Percentiles rank a stretch among this genome's conserved stretches.
phyloP scores from a whole-genome alignment of 306 rosid species.

The Abrus precatorius region DNA sequence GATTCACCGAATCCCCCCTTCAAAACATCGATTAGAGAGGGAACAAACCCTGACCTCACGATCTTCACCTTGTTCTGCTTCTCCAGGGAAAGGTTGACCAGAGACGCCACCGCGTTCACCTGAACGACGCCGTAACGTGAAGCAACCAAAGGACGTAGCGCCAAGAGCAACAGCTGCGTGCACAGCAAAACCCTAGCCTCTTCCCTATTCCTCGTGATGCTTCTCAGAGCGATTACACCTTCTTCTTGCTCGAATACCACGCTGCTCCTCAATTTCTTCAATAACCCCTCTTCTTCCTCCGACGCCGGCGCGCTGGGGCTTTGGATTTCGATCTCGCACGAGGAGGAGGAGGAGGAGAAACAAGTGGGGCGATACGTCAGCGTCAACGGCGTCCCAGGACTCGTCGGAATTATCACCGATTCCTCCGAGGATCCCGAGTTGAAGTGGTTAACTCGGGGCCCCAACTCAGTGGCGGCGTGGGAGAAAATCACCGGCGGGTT shows the following conservation, averaged over 20 bases:
- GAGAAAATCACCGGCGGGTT: slow-evolving; percentile 69
- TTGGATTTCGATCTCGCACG: slow-evolving; percentile 60
- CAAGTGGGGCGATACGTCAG: slow-evolving; percentile 77
- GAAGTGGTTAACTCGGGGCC: slow-evolving; percentile 66
- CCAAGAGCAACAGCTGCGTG: slow-evolving; percentile 60
- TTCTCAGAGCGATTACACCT: slow-evolving; percentile 65
- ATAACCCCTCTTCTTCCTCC: slow-evolving; percentile 60
- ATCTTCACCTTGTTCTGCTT: slow-evolving; percentile 85
- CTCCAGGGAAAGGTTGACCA: slow-evolving; percentile 88
- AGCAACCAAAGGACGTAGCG: slow-evolving; percentile 53
- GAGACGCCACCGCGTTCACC: slow-evolving; percentile 76
- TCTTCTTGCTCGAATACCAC: slow-evolving; percentile 81
- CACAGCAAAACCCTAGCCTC: slow-evolving; percentile 70
- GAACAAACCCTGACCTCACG: slow-evolving; percentile 83
- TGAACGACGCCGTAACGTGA: slow-evolving; percentile 77
- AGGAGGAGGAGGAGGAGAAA: slow-evolving; percentile 74
- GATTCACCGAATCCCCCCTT: slow-evolving; percentile 72
- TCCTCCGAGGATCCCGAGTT: slow-evolving; percentile 66
- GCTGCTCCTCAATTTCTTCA: slow-evolving; percentile 60
- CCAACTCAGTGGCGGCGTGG: slow-evolving; percentile 89
- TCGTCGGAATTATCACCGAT: slow-evolving; percentile 55
- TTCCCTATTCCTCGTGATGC: slow-evolving; percentile 66
- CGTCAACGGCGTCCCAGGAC: slow-evolving; percentile 71
- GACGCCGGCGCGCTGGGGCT: slow-evolving; percentile 53
- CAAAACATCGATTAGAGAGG: slow-evolving; percentile 71